These are phyloP conservation scores for Macrolepiota fuliginosa DNA, from an alignment of 768 basidiomycete species.

Conservation along the genomic window DNA sequence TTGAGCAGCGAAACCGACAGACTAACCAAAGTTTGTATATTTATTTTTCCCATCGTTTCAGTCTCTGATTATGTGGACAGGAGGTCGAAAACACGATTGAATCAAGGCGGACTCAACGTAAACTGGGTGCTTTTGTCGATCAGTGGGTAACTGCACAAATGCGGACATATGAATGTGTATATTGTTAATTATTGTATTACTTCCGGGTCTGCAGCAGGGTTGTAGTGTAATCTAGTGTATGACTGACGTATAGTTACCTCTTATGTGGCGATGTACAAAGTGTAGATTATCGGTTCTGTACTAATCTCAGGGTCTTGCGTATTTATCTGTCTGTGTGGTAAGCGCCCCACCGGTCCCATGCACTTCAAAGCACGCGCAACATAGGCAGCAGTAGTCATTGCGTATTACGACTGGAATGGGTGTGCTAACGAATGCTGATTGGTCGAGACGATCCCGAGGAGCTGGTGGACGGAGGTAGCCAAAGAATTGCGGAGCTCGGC, in stretches of 20 bases:
- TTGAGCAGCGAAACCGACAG: background rate
- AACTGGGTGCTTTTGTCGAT: slow-evolving; percentile 18
- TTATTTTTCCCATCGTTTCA: background rate
- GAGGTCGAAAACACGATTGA: slow-evolving; percentile 14
- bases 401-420: no score
- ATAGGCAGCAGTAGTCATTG: background rate
- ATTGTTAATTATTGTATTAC: background rate
- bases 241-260: background rate
- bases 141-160: slow-evolving; percentile 7
- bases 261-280: background rate
- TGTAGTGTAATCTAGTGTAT: background rate
- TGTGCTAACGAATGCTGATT: no score
- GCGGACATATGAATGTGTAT: background rate
- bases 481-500: background rate
- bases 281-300: background rate
- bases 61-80: slow-evolving; percentile 14
- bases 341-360: background rate
- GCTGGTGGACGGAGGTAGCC: no score
- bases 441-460: background rate
- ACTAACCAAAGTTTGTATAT: background rate
- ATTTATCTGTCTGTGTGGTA: no score
- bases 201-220: no score
- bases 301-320: no score
- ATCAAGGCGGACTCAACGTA: slow-evolving; percentile 9
- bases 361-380: background rate